Base-by-base conservation (phyloP, 2,329 filamentous ascomycete genomes). In the Fulvia fulva region DNA sequence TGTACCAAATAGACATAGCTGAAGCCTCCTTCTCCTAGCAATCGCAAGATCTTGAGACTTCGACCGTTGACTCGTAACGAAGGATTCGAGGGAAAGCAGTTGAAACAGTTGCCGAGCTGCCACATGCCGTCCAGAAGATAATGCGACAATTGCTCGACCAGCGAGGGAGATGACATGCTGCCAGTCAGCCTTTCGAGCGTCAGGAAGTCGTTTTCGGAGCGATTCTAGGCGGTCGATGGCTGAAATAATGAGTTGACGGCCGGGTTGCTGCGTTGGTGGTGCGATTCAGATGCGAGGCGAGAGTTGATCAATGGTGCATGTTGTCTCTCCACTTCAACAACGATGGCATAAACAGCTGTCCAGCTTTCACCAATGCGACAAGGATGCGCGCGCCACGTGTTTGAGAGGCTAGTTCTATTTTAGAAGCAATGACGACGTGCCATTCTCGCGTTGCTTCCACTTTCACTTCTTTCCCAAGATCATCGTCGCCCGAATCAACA, bases 1-100 rank as follows among this genome's bases (percentile, higher is more conserved):
- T 97, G 90, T 60, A 99, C 94, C 59, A 99, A 89, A 78, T 99
- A 99, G 68, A 99, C 94, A 76, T 97, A 99, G 65, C 91, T 96
- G 81, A 99, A 99, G 70, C 94, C 94, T 73, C 94, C 94, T 88
- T 99, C 94, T 74, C 94, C 94, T 3, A 99, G 83, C 52, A 99
- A 81, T 60, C 94, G 89, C 68, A 96, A 80, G 73, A 99, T 95
- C 82, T 97, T 97, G 82, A 97, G 97, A 77, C 87, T 94, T 62
- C 91, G 87, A 71, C 83, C 89, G 76, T 97, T 97, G 79, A 99
- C 94, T 77, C 94, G 96, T 67, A 99, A 84, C 57, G 93, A 91
- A 58, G 94, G 93, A 64, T 91, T 93, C 67, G 90, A 90, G 14
- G 94, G 93, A 73, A 99, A 97, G 80, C 94, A 99, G 76, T 88